Evolutionary conservation across 2,329 filamentous ascomycete species (phyloP).

Genomic region (Aspergillus quadrilineatus): DNA sequence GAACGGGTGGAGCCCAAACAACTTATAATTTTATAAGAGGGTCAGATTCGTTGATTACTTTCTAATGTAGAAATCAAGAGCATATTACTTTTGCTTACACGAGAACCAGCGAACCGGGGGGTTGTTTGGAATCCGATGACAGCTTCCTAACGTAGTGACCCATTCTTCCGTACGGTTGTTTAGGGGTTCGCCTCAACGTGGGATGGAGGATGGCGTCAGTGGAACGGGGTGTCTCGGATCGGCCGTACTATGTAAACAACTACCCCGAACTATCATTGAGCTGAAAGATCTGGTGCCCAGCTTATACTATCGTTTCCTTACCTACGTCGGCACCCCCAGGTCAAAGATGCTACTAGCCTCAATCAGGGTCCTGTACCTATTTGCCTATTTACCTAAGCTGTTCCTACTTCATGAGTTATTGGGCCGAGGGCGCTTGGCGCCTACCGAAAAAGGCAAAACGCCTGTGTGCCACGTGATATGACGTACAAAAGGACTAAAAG

Average conservation of each 20-base stretch:
- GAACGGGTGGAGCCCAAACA: conserved; percentile 12
- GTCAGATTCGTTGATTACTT: too few species aligned
- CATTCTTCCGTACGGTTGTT: not conserved
- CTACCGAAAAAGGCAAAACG: not conserved
- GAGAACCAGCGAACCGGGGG: not conserved
- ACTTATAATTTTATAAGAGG: not conserved
- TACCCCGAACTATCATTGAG: not conserved
- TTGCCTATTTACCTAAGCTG: not conserved
- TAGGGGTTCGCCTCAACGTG: conserved; percentile 2
- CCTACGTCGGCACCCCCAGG: not conserved
- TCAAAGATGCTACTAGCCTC: not conserved
- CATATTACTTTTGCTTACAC: not conserved
- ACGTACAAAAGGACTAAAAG: not conserved
- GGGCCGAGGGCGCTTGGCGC: not conserved
- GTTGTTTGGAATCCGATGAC: not conserved
- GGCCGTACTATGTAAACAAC: not conserved
- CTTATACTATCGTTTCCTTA: not conserved
- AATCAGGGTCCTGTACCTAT: not conserved
- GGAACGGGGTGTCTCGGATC: not conserved
- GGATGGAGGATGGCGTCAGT: conserved; percentile 6
- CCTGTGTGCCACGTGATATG: not conserved
- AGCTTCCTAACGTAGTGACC: conserved; percentile 1
- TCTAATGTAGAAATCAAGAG: not conserved
- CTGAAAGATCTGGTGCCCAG: not conserved
- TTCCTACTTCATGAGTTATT: too few species aligned